A percentile compares a stretch with the other conserved stretches of the same genome.
phyloP scores from a whole-genome alignment of 1,139 yeast genomes.

The Yamadazyma mexicana region DNA sequence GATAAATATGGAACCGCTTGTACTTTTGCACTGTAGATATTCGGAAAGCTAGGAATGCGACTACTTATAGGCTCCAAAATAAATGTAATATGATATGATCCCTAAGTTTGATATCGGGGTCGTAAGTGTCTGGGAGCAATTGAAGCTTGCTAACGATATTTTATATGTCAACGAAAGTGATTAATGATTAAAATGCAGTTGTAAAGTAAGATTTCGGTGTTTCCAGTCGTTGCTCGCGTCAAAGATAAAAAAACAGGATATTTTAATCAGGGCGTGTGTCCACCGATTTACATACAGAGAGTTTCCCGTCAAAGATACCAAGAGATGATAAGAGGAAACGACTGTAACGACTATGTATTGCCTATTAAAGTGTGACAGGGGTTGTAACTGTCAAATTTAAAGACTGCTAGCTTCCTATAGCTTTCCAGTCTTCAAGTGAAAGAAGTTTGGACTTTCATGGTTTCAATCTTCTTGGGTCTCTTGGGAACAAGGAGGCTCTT shows the following conservation, averaged over 20 bases:
- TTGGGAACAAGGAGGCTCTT: constrained; percentile 96
- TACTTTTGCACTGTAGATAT: neutral
- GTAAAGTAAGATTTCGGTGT: neutral
- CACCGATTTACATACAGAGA: neutral
- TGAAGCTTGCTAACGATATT: too few species aligned
- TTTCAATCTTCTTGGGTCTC: constrained; percentile 93
- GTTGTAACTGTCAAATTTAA: too few species aligned
- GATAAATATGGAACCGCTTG: neutral
- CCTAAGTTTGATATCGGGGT: neutral
- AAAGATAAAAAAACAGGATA: neutral
- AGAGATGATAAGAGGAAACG: too few species aligned
- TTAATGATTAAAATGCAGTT: neutral
- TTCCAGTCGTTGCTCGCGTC: constrained; percentile 1
- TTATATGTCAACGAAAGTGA: constrained; percentile 1
- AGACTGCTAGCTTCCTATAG: too few species aligned
- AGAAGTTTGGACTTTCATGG: constrained; percentile 46
- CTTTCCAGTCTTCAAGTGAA: too few species aligned
- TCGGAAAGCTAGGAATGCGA: too few species aligned
- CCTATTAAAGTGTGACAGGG: too few species aligned
- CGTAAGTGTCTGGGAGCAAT: neutral
- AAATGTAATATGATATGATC: too few species aligned
- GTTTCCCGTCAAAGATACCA: too few species aligned
- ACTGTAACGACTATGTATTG: too few species aligned
- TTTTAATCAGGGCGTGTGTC: neutral
- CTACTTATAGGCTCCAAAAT: too few species aligned